Evolutionary conservation across 2,329 filamentous ascomycete species (phyloP).

Genomic region (Diaporthe sp.): DNA sequence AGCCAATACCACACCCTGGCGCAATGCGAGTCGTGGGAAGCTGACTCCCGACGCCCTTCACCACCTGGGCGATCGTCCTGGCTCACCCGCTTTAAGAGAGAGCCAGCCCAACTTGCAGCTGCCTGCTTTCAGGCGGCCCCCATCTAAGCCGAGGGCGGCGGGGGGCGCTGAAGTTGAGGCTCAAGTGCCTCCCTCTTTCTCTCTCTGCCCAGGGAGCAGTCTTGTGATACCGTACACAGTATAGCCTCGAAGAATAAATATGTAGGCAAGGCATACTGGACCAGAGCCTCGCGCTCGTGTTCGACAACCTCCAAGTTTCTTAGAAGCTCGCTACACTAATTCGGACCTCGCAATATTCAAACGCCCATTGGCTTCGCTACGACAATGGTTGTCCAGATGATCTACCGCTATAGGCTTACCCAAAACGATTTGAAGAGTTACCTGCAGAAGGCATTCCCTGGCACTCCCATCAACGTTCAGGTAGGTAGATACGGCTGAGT

Average conservation of each 20-base stretch:
- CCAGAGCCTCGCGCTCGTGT: background rate
- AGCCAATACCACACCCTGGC: background rate
- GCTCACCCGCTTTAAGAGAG: background rate
- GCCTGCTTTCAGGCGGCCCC: background rate
- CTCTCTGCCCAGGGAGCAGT: background rate
- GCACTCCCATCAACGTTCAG: background rate
- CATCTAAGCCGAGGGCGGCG: background rate
- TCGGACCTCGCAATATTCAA: background rate
- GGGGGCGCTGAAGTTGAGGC: background rate
- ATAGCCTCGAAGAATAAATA: slow-evolving; percentile 1
- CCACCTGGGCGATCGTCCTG: background rate
- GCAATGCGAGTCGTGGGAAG: background rate
- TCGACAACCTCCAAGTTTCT: background rate
- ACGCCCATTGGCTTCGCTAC: background rate
- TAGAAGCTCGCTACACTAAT: background rate
- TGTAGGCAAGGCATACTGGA: background rate
- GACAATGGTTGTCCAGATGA: background rate
- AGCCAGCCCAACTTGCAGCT: background rate
- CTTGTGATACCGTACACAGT: background rate
- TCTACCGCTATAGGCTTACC: slow-evolving; percentile 18
- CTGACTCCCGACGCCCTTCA: background rate
- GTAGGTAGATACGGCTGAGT: background rate
- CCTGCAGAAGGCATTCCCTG: background rate
- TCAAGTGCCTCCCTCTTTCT: background rate
- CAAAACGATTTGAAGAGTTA: background rate